Evolutionary conservation across 2,329 filamentous ascomycete genomes (phyloP).

Genomic region (Chrysoporthe puriensis): DNA sequence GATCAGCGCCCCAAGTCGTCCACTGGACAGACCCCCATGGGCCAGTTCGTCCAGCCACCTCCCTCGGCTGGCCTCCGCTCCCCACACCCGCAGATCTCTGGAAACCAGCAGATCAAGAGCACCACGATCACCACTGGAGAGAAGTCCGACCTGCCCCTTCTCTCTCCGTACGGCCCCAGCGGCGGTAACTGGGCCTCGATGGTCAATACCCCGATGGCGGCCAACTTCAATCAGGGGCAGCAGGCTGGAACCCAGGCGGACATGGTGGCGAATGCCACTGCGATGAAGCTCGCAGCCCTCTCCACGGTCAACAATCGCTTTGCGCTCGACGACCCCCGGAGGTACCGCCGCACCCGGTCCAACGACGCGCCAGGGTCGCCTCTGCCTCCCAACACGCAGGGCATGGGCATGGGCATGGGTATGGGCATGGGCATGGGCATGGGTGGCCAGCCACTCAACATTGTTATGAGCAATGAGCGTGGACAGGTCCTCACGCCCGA

Average conservation of each 20-base stretch:
- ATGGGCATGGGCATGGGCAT: conserved; percentile 14
- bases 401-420: conserved; percentile 53
- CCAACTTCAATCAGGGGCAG: conserved; percentile 76
- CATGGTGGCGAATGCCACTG: conserved; percentile 98
- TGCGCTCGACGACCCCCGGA: conserved; percentile 92
- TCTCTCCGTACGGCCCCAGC: conserved; percentile 80
- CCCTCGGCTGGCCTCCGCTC: conserved; percentile 78
- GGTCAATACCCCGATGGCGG: conserved; percentile 95
- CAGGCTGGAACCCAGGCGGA: conserved; percentile 75
- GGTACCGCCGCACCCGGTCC: conserved; percentile 89
- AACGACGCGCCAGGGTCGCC: conserved; percentile 72
- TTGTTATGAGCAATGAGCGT: conserved; percentile 93
- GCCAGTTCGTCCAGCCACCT: conserved; percentile 87
- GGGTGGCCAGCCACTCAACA: conserved; percentile 60
- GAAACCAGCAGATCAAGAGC: conserved; percentile 75
- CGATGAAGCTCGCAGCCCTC: conserved; percentile 96
- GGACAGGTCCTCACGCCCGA: conserved; percentile 86
- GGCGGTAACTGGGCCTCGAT: conserved; percentile 98
- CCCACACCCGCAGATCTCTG: conserved; percentile 70
- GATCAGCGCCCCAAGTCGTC: conserved; percentile 75
- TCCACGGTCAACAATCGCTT: conserved; percentile 99
- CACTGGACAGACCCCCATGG: conserved; percentile 82
- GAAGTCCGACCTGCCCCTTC: conserved; percentile 75
- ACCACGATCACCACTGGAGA: conserved; percentile 80
- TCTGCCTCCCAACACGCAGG: conserved; percentile 68